Base-by-base conservation (phyloP, 352 stramenopile species). In the Phytophthora pseudosyringae region DNA sequence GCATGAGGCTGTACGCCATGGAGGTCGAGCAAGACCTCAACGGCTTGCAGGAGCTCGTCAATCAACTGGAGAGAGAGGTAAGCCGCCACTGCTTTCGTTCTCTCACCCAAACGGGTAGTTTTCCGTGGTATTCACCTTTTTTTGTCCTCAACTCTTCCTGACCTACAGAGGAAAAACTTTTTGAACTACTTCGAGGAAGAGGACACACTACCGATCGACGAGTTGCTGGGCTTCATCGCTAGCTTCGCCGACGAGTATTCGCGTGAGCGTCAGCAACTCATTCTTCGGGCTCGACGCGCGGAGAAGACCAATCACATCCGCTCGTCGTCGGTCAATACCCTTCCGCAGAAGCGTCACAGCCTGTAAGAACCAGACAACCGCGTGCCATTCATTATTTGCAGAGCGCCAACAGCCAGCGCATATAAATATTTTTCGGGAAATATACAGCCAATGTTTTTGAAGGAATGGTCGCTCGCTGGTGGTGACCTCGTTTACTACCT, bases 141-240 rank as follows among this genome's bases (percentile, higher is more conserved):
- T 12, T 15, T 44, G 32, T 21, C 4, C 12, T 6, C 7, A 21
- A 32, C 7, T 35, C 6, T 51, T 9, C 26, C 1, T 40, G 4
- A 29, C 44, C 18, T 52, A 35, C 43, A 93, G 84, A 85, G 78
- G 78, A 69, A 74, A 39, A 55, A 75, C 10, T 92, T 93, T 67
- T 65, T 92, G 28, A 75, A 84, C 36, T 92, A 91, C 40, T 90
- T 94, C 32, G 84, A 91, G 59, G 86, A 94, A 59, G 75, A 90
- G 35, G 82, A 83, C 18, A 73, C 69, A 0, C 59, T 89, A 25
- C 78, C 87, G 36, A 59, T 94, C 18, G 86, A 94, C 51, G 84
- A 84, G 32, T 41, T 93, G 39, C 66, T 93, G 11, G 71, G 71
- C 1, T 75, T 82, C 54, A 86, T 94, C 21, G 76, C 80, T 29